phyloP scores from a whole-genome alignment of 495 filamentous ascomycete genomes.

The Aspergillus affinis region DNA sequence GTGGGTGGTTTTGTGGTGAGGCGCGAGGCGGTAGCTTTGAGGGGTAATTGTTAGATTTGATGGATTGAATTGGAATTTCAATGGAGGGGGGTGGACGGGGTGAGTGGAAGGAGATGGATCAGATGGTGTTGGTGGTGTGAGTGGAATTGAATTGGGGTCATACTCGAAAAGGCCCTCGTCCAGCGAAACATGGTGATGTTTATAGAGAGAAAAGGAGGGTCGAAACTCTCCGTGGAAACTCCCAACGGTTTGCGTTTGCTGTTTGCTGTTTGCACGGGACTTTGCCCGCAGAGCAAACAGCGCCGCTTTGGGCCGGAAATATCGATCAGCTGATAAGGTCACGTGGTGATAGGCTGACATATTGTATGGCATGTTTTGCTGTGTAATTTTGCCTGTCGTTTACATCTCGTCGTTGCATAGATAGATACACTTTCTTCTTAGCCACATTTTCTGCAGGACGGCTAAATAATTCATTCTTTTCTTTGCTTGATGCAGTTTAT shows the following conservation, averaged over 20 bases:
- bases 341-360: not conserved
- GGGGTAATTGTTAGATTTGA: no score
- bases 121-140: not conserved
- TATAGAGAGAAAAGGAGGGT: constrained; percentile 4
- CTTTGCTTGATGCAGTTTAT: no score
- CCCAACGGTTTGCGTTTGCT: not conserved
- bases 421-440: no score
- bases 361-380: no score
- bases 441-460: no score
- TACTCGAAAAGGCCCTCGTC: constrained; percentile 20
- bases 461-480: no score
- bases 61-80: not conserved
- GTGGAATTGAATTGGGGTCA: not conserved
- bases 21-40: constrained; percentile 23
- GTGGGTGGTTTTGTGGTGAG: constrained; percentile 25
- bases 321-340: not conserved
- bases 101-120: not conserved
- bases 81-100: not conserved
- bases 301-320: not conserved
- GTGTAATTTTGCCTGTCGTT: no score
- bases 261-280: not conserved
- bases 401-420: no score
- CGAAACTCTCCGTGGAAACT: not conserved
- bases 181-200: constrained; percentile 28
- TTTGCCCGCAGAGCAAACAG: no score